These are phyloP conservation scores for Lactarius psammicola DNA, from an alignment of 768 basidiomycete species.

Conservation along the genomic window DNA sequence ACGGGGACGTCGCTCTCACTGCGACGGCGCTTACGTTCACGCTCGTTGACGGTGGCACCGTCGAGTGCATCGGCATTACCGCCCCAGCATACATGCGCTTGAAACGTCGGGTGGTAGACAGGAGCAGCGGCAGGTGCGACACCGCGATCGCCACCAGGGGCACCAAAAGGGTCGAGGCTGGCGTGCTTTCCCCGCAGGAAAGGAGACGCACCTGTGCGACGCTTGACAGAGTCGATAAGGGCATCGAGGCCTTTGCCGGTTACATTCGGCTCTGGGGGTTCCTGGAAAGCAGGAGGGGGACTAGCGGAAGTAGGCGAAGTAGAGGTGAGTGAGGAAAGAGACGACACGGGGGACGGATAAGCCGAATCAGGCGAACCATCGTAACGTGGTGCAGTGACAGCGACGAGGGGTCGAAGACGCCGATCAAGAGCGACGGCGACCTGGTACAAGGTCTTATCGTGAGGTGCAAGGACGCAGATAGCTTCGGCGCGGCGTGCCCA, in stretches of 20 bases:
- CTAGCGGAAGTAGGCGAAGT: conserved; percentile 20
- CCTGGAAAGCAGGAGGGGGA: conserved; percentile 34
- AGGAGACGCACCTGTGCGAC: conserved; percentile 46
- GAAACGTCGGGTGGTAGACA: conserved; percentile 33
- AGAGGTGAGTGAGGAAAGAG: conserved; percentile 25
- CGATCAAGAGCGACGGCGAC: conserved; percentile 44
- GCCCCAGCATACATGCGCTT: conserved; percentile 34
- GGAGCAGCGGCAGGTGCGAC: conserved; percentile 30
- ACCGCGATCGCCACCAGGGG: conserved; percentile 40
- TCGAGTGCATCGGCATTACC: conserved; percentile 14
- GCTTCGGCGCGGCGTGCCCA: conserved; percentile 54
- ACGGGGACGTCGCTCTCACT: conserved; percentile 17
- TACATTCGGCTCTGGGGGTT: conserved; percentile 40
- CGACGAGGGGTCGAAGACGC: conserved; percentile 39
- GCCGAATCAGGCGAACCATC: conserved; percentile 28
- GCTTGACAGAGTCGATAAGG: conserved; percentile 50
- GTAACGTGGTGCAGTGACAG: conserved; percentile 24
- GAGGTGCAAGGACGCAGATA: conserved; percentile 45
- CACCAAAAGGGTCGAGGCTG: conserved; percentile 49
- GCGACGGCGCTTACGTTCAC: conserved; percentile 20
- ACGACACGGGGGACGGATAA: conserved; percentile 29
- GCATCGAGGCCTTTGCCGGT: conserved; percentile 52
- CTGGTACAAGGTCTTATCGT: conserved; percentile 42
- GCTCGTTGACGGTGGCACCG: conserved; percentile 7
- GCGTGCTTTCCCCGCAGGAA: conserved; percentile 53